Evolutionary conservation across 2,329 filamentous ascomycete genomes (phyloP).

Genomic region (Leptosphaerulina australis): DNA sequence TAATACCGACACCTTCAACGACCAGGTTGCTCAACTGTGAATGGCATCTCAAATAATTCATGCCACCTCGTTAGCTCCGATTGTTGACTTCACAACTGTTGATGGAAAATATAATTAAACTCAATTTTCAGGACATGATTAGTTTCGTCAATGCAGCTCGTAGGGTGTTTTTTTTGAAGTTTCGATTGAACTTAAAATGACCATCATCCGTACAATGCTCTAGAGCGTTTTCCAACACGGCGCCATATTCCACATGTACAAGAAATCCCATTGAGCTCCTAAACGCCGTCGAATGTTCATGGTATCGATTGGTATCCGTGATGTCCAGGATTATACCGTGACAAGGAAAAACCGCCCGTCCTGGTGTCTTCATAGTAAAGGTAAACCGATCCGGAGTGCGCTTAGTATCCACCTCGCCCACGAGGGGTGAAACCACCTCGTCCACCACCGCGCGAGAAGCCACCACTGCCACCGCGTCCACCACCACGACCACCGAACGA

Average conservation of each 20-base stretch:
- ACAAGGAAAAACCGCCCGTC: slow-evolving; percentile 25
- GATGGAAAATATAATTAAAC: too few species aligned
- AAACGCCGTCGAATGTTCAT: slow-evolving; percentile 44
- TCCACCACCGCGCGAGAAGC: slow-evolving; percentile 41
- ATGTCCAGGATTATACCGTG: slow-evolving; percentile 26
- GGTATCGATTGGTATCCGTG: slow-evolving; percentile 41
- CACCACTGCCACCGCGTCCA: slow-evolving; percentile 35
- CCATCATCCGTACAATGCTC: slow-evolving; percentile 18
- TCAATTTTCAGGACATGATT: neutral
- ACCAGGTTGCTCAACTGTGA: too few species aligned
- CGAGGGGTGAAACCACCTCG: slow-evolving; percentile 34
- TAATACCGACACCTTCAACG: too few species aligned
- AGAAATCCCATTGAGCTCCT: slow-evolving; percentile 34
- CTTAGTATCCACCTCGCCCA: slow-evolving; percentile 43
- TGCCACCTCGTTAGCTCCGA: too few species aligned
- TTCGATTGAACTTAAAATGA: slow-evolving; percentile 20
- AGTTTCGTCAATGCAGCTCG: too few species aligned
- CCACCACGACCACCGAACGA: slow-evolving; percentile 50
- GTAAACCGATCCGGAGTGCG: slow-evolving; percentile 17
- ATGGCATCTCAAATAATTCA: too few species aligned
- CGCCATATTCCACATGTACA: slow-evolving; percentile 37
- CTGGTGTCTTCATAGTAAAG: slow-evolving; percentile 18
- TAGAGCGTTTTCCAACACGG: slow-evolving; percentile 26
- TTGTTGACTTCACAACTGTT: too few species aligned
- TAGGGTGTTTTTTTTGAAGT: slow-evolving; percentile 16